Base-by-base conservation (phyloP, 2,329 filamentous ascomycete genomes). In the Elsinoe batatas region DNA sequence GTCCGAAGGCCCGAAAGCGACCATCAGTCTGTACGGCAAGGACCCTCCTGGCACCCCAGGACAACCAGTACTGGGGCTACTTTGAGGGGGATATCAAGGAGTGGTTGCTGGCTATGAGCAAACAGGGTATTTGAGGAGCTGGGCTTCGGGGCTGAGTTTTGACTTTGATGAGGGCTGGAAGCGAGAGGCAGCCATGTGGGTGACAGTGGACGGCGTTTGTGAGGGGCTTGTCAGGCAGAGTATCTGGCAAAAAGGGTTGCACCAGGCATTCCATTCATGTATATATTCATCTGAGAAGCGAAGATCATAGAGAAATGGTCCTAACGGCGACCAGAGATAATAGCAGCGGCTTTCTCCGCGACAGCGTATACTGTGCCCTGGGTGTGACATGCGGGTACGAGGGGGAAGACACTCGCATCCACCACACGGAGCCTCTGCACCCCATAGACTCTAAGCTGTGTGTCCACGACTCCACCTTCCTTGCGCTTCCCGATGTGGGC, bases 401-500 rank as follows among this genome's bases (percentile, higher is more conserved):
- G 58, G 4, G 74, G 74, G 30, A 76, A 69, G 22, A 76, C 64
- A n/a, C 71, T 69, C 3, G 72, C 71, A 60, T 77, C 74, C 2
- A 75, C 73, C 18, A 76, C 68, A 30, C 74, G 67, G 44, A 76
- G 59, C 54, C 74, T 74, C 38, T 61, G 62, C 17, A 70, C 71
- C 2, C 74, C 74, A 57, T 75, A 74, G 0, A 77, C 74, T 43
- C 64, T 62, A 3, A 76, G 63, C 15, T 67, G 61, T 7, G 72
- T 59, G 56, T 76, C 71, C 0, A 79, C 76, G 11, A 79, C 77
- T 1, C 76, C 77, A 0, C 76, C 77, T 3, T 74, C 67, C 30
- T 71, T 71, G 26, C 65, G 62, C 3, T 74, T 74, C 53, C 74
- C 66, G 76, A 79, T 79, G 7, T 74, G 71, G 38, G 72, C 72